Base-by-base conservation (phyloP, 805 yeast species). In the Clavispora asparagi region DNA sequence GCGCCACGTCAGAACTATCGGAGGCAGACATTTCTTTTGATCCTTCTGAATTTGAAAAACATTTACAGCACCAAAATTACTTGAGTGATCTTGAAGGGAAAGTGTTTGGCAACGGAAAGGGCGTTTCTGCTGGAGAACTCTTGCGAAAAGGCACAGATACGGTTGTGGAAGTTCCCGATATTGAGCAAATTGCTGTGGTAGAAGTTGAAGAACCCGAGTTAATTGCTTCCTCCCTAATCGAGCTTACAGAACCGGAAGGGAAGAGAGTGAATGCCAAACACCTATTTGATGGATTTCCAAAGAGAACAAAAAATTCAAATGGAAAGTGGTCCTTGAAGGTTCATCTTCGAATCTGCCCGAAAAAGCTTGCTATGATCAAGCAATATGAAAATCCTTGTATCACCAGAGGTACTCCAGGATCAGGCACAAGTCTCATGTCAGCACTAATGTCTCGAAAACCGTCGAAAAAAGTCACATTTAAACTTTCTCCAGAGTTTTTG, bases 331-430 rank as follows among this genome's bases (percentile, higher is more conserved):
- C 56, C 1, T 37, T 51, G 29, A 53, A 50, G 30, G 56, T 51
- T 2, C 40, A 48, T 4, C 47, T 55, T 11, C 43, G 58, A 38
- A 41, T 71, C 7, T 49, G 57, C 26, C 55, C 67, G 6, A 53
- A 40, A 2, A 59, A 51, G 4, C 52, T 70, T 31, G 57, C 54
- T 23, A 58, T 60, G 27, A 57, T 67, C 19, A 57, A 64, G 39
- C 45, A 46, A 40, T 54, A 43, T 39, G 65, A 61, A 31, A 63
- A 61, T 46, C 69, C 73, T 1, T 54, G 67, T 16, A 58, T 54
- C 32, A 55, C 66, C 0, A 59, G 54, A 47, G 69, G 67, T 4
- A 62, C 55, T 41, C 28, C 41, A n/a, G 25, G 32, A 19, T 6
- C 25, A 7, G 41, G 26, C 6, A 9, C 12, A n/a, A 25, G 45